phyloP scores from a whole-genome alignment of 1,284 basidiomycete species.

The Phaffia rhodozyma region DNA sequence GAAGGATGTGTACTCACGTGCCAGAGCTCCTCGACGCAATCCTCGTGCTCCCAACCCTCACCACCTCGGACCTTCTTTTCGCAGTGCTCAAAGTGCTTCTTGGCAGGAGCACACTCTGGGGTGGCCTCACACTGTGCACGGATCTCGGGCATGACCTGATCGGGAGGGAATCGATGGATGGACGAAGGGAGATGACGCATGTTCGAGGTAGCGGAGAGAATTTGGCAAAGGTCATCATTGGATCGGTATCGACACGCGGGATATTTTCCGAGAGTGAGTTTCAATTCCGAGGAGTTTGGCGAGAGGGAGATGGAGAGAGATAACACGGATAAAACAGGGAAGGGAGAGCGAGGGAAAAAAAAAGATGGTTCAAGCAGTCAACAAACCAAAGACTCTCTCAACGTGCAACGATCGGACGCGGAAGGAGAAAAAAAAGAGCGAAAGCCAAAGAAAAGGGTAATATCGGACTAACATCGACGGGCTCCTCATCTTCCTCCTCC shows the following conservation, averaged over 20 bases:
- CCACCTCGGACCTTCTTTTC: constrained; percentile 71
- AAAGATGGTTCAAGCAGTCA: neutral
- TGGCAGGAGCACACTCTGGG: constrained; percentile 53
- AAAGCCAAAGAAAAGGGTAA: neutral
- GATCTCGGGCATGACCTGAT: constrained; percentile 51
- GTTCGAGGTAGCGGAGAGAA: neutral
- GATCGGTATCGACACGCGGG: neutral
- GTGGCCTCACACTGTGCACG: constrained; percentile 62
- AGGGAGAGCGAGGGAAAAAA: neutral
- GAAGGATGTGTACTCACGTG: neutral
- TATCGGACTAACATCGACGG: constrained; percentile 57
- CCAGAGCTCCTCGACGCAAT: constrained; percentile 72
- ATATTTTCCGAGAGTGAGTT: neutral
- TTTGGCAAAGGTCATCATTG: neutral
- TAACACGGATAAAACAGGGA: neutral
- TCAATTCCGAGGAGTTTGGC: neutral
- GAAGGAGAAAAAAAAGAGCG: neutral
- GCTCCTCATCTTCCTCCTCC: constrained; percentile 51
- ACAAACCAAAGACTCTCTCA: neutral
- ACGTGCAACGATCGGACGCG: neutral
- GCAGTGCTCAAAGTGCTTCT: constrained; percentile 82
- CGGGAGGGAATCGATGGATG: neutral
- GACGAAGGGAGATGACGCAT: neutral
- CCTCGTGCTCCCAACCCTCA: constrained; percentile 71
- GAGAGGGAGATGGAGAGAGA: neutral